These are phyloP conservation scores for Saturnispora silvae DNA, from an alignment of 805 yeast genomes.

Conservation along the genomic window DNA sequence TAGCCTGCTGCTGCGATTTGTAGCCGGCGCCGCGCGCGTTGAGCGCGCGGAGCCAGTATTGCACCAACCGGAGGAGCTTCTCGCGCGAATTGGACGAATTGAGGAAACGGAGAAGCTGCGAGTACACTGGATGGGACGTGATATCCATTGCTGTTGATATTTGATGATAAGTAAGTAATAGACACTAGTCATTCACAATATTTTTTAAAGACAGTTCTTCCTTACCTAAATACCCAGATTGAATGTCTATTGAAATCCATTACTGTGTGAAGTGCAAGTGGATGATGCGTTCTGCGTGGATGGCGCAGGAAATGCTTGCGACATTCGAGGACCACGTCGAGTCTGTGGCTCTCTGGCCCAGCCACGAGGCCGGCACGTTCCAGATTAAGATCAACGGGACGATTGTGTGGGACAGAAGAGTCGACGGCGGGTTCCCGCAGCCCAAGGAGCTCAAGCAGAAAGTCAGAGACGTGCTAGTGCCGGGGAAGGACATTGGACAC, in stretches of 20 bases:
- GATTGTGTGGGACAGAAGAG: slow-evolving; percentile 51
- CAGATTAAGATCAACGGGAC: slow-evolving; percentile 31
- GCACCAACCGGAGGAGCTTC: slow-evolving; percentile 66
- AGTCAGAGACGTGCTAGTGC: slow-evolving; percentile 50
- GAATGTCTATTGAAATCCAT: slow-evolving; percentile 44
- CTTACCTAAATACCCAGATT: not conserved
- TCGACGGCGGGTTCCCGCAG: slow-evolving; percentile 75
- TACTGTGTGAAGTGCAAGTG: slow-evolving; percentile 82
- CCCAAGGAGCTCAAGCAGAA: slow-evolving; percentile 64
- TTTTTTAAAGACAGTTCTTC: too few relatives aligned
- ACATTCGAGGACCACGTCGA: slow-evolving; percentile 49
- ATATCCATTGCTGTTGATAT: slow-evolving; percentile 1
- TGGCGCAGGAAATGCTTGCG: slow-evolving; percentile 71
- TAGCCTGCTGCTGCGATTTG: slow-evolving; percentile 3
- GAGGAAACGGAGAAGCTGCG: slow-evolving; percentile 50
- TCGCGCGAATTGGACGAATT: slow-evolving; percentile 68
- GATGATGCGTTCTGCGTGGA: slow-evolving; percentile 86
- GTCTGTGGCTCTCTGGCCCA: slow-evolving; percentile 42
- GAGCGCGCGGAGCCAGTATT: slow-evolving; percentile 53
- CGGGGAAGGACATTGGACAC: slow-evolving; percentile 50
- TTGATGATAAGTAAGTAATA: not conserved
- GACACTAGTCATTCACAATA: not conserved
- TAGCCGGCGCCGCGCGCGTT: not conserved
- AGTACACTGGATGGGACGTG: slow-evolving; percentile 51
- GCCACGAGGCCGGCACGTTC: slow-evolving; percentile 45